Evolutionary conservation across 2,329 filamentous ascomycete genomes (phyloP).

Genomic region (Cercospora janseana): DNA sequence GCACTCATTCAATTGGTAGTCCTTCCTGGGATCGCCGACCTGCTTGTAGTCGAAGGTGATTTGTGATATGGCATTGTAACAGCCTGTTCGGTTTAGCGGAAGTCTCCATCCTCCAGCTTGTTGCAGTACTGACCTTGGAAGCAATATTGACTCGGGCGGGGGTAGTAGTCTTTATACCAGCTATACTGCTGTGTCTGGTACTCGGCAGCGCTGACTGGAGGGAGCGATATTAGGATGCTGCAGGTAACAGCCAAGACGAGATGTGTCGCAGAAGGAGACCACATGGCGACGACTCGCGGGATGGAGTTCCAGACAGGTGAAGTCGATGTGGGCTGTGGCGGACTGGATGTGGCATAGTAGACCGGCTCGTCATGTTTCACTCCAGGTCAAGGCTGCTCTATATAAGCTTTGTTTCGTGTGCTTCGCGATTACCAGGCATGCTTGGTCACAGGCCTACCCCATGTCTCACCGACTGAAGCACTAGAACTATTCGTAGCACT

Average conservation of each 20-base stretch:
- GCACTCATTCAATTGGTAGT: conserved; percentile 17
- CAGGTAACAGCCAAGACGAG: not conserved
- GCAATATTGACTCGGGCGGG: conserved; percentile 17
- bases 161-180: conserved; percentile 26
- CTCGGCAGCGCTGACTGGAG: not conserved
- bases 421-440: not conserved
- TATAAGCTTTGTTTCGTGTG: not conserved
- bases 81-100: conserved; percentile 10
- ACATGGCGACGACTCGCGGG: not conserved
- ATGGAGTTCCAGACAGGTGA: not conserved
- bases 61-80: conserved; percentile 5
- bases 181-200: conserved; percentile 16
- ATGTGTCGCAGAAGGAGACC: not conserved
- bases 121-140: conserved; percentile 1
- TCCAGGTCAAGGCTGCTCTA: not conserved
- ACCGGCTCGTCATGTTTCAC: not conserved
- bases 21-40: not conserved
- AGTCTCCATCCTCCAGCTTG: not conserved
- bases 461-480: no score
- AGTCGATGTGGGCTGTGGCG: not conserved
- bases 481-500: no score
- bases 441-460: not conserved
- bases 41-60: conserved; percentile 20
- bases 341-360: not conserved
- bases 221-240: not conserved